Conservation (phyloP, 2,329 filamentous ascomycete genomes). For the Nothophoma quercina region DNA sequence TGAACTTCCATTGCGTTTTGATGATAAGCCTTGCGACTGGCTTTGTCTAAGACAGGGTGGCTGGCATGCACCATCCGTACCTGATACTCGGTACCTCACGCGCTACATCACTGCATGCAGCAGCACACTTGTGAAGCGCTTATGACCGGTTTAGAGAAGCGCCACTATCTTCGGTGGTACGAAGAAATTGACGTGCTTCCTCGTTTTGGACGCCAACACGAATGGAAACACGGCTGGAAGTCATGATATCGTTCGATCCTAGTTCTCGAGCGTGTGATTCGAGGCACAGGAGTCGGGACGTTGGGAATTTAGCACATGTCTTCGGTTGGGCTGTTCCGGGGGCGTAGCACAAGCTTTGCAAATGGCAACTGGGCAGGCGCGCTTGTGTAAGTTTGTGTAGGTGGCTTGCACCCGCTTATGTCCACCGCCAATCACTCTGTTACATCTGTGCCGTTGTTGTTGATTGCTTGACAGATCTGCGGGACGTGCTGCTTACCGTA, state of each 20-base stretch:
- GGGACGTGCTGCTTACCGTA: background rate
- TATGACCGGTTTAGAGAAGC: conserved; percentile 12
- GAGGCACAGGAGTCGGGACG: background rate
- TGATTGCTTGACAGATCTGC: background rate
- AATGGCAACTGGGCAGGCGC: background rate
- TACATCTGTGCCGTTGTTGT: background rate
- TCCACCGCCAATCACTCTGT: background rate
- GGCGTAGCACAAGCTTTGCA: conserved; percentile 14
- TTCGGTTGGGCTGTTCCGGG: conserved; percentile 5
- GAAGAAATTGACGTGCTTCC: background rate
- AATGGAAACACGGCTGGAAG: conserved; percentile 1
- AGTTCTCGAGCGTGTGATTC: background rate
- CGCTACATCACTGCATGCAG: conserved; percentile 13
- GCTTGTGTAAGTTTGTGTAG: conserved; percentile 2
- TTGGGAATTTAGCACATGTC: background rate
- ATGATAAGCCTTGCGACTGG: background rate
- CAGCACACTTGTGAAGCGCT: conserved; percentile 18
- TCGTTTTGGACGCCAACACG: conserved; percentile 3
- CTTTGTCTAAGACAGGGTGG: conserved; percentile 1
- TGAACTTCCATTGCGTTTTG: conserved; percentile 8
- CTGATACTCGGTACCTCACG: background rate
- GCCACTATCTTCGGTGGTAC: conserved; percentile 11
- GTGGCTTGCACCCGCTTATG: conserved; percentile 8
- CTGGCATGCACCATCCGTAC: background rate
- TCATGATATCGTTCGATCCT: conserved; percentile 9